Evolutionary conservation across 768 basidiomycete genomes (phyloP).

Genomic region (Amanita inopinata): DNA sequence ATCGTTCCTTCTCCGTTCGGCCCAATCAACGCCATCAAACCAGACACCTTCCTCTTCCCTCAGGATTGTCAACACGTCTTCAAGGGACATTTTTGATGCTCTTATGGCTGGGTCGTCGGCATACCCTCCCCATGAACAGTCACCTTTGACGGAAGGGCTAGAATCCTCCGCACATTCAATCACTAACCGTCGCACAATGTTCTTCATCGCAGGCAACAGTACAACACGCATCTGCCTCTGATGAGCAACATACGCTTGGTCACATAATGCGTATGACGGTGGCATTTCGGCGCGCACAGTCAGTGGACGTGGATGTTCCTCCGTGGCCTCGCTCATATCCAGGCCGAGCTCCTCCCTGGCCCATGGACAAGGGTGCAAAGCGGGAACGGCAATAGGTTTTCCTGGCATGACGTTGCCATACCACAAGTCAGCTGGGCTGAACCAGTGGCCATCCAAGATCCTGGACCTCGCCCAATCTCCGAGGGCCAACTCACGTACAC

Average conservation of each 20-base stretch:
- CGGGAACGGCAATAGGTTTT: slow-evolving; percentile 25
- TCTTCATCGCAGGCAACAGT: slow-evolving; percentile 55
- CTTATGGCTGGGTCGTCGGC: slow-evolving; percentile 42
- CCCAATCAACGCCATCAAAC: slow-evolving; percentile 70
- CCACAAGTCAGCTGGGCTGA: slow-evolving; percentile 65
- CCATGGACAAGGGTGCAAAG: slow-evolving; percentile 60
- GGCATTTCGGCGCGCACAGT: slow-evolving; percentile 44
- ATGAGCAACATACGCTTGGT: slow-evolving; percentile 50
- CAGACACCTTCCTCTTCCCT: slow-evolving; percentile 56
- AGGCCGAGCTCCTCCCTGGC: slow-evolving; percentile 21
- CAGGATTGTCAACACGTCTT: slow-evolving; percentile 50
- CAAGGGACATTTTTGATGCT: slow-evolving; percentile 44
- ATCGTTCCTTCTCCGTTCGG: slow-evolving; percentile 36
- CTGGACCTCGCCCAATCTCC: slow-evolving; percentile 63
- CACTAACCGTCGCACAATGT: slow-evolving; percentile 55
- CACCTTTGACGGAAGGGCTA: neutral
- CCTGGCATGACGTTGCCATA: slow-evolving; percentile 34
- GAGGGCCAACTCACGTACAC: slow-evolving; percentile 47
- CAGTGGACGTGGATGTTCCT: slow-evolving; percentile 37
- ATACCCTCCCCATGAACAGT: slow-evolving; percentile 7
- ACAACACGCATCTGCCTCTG: slow-evolving; percentile 50
- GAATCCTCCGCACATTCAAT: slow-evolving; percentile 46
- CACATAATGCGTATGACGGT: slow-evolving; percentile 54
- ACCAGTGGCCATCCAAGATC: slow-evolving; percentile 70
- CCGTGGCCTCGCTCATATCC: slow-evolving; percentile 14